Evolutionary conservation across 2,329 filamentous ascomycete genomes (phyloP), one percentile per base, ranked within the genome.

Genomic region (Fusarium dlaminii): DNA sequence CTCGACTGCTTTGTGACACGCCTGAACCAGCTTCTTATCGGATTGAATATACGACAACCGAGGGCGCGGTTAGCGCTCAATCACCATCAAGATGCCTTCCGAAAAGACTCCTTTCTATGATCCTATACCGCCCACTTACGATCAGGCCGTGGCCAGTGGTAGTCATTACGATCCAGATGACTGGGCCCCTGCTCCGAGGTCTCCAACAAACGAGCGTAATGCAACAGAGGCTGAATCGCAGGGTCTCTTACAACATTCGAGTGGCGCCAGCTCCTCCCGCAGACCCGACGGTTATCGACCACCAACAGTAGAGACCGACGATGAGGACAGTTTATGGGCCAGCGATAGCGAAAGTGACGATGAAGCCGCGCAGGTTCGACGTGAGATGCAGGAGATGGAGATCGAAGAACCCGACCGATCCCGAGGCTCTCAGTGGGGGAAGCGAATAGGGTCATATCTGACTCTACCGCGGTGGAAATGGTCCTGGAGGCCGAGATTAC

Each of bases 381-480:
- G 92, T 75, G 94, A 96, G 83, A 92, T 98, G 85, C 90, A 97
- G 80, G 93, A 98, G 87, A 91, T 97, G 88, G 94, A 97, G 76
- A 90, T 97, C 46, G 89, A 94, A 78, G 94, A 97, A 75, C 90
- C 90, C 34, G 81, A 84, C 55, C 79, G 82, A 66, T 77, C 83
- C 61, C 81, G 83, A 36, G 81, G 85, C 30, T 86, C 84, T 6
- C 80, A 84, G 60, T 90, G 87, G 86, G 85, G 86, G 57, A 90
- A 90, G 80, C 82, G 87, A 49, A 88, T 90, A 78, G 85, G 85
- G 29, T 87, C 88, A 68, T 84, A 84, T 12, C 77, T 89, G 34
- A 86, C 87, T 12, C 80, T 90, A 39, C 87, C 88, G 6, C 84
- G 82, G 46, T 90, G 88, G 88, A 87, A 85, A 66, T 89, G 85